These are phyloP conservation scores for Hymenoscyphus infarciens DNA, from an alignment of 2,329 filamentous ascomycete genomes.

Conservation along the genomic window DNA sequence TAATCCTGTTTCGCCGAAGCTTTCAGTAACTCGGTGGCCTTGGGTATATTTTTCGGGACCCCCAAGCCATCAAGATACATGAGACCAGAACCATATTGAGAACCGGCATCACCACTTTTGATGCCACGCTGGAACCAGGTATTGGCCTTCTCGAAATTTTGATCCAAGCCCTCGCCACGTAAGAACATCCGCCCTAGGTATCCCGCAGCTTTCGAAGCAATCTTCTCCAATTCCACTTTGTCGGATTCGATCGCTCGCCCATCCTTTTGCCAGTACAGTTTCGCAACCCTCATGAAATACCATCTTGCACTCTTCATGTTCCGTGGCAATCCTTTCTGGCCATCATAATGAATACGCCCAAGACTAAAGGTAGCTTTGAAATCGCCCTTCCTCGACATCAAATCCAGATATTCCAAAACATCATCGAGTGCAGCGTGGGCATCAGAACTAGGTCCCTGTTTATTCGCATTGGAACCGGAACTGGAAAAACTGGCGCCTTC, in stretches of 20 bases:
- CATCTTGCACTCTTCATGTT: conserved; percentile 62
- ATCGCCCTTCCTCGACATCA: conserved; percentile 72
- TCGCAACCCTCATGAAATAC: conserved; percentile 65
- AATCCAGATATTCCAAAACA: conserved; percentile 82
- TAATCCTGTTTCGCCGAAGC: conserved; percentile 66
- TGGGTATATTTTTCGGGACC: conserved; percentile 56
- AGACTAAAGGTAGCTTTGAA: conserved; percentile 66
- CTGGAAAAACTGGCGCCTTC: conserved; percentile 90
- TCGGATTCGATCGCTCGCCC: conserved; percentile 57
- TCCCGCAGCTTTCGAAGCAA: conserved; percentile 66
- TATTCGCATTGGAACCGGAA: conserved; percentile 76
- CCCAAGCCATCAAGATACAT: conserved; percentile 69
- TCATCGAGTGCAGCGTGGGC: conserved; percentile 86
- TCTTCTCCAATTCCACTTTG: conserved; percentile 55
- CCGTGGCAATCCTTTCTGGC: conserved; percentile 55
- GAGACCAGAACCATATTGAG: conserved; percentile 65
- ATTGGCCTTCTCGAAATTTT: conserved; percentile 60
- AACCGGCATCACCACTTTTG: conserved; percentile 60
- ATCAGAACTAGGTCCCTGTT: conserved; percentile 70
- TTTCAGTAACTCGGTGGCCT: conserved; percentile 61
- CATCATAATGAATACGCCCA: conserved; percentile 68
- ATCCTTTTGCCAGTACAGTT: conserved; percentile 64
- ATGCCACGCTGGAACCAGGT: conserved; percentile 68
- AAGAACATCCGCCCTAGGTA: conserved; percentile 71
- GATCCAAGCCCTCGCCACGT: conserved; percentile 65